Base-by-base conservation (phyloP, 164 flowering plant species). In the Houttuynia cordata region DNA sequence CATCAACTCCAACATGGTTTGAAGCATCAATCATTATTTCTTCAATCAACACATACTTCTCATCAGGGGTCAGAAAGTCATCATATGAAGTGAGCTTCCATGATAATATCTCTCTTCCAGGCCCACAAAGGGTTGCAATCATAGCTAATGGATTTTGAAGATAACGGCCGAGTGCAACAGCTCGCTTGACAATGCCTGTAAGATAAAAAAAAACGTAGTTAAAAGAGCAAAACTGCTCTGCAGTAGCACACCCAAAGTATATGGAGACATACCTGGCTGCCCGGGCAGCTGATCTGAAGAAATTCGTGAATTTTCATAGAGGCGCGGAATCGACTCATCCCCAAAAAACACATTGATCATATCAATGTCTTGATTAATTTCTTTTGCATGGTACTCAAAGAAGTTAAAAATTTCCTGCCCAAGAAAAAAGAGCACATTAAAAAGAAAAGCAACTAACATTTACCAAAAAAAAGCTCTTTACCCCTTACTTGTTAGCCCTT, bases 71-170 rank as follows among this genome's bases (percentile, higher is more conserved):
- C 24, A 94, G 86, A 76, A 88, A 85, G 70, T 72, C 74, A 67
- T 91, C 97, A 15, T 77, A 70, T 24, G 83, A 64, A 68, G 50
- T 59, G 50, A 94, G 84, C 70, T 88, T 91, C 99, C 95, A 94
- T 9, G 97, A 94, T 50, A 87, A 76, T 55, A 94, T 81, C 73
- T 94, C 99, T 71, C 73, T 79, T 23, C 81, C 95, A 37, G 96
- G 90, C 24, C 99, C 99, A 79, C 99, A 94, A n/a, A 91, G 69
- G 24, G 97, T 85, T 45, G 96, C 87, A 74, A 78, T 84, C 96
- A 87, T 91, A 41, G 99, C 95, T 72, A 94, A 67, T 21, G 99
- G 97, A 73, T 88, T 94, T 76, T 94, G 99, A 62, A 91, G 82
- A 70, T 83, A 80, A 40, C 96, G 93, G 23, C 96, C 99, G 70